Base-by-base conservation (phyloP, 306 rosid species). In the Lathyrus aphaca region DNA sequence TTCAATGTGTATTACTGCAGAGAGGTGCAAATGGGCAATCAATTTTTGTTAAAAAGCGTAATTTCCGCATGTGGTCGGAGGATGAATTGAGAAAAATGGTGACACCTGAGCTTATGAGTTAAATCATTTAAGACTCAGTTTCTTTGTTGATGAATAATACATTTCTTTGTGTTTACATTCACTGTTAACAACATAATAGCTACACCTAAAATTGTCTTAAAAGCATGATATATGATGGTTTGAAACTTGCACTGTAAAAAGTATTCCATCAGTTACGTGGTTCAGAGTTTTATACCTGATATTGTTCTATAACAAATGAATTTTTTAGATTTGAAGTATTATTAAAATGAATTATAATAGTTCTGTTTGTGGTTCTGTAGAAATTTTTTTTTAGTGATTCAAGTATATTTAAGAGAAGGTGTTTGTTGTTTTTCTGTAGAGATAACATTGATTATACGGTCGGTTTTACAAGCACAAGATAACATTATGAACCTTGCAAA, bases 21-120 rank as follows among this genome's bases (percentile, higher is more conserved):
- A 88, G 75, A 81, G 87, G 87, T 56, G 58, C 94, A 68, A 82
- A 73, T 78, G 98, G 97, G 53, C 91, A 84, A 75, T 85, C 69
- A 30, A 76, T 88, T 81, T 85, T 85, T 86, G 96, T 87, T 64
- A 93, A 90, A 85, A 93, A 93, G 82, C 80, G 90, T 75, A 83
- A 88, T 66, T 83, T 91, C 53, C 96, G 97, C 46, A 88, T 88
- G 78, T 84, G 86, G 86, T 88, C 96, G 0, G 92, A 84, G 78
- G 92, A 88, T 69, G 95, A 89, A 77, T 64, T 90, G 83, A 85
- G 92, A 66, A 89, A 92, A 76, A 88, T 88, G 88, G 89, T 93
- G 83, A 84, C 89, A 45, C 97, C 98, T 5, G 98, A 93, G 74
- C 97, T 90, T 86, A 96, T 93, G 72, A 87, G 97, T 83, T 64